Conservation (phyloP, 352 stramenopile genomes). For the Phytophthora foliorum region DNA sequence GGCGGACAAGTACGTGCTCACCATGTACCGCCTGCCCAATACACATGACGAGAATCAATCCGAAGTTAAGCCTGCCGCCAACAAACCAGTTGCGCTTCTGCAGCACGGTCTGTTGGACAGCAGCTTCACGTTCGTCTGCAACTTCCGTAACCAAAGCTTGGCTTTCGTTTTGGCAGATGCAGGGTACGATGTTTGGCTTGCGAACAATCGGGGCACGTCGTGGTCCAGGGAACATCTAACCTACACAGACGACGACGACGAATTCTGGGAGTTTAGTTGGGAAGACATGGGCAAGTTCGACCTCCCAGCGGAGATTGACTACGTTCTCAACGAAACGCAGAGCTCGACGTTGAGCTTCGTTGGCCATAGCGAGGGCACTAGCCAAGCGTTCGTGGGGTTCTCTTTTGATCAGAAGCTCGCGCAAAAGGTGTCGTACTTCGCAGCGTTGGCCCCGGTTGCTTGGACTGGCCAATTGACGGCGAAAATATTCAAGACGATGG, state of each 20-base stretch:
- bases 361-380: constrained; percentile 61
- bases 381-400: constrained; percentile 60
- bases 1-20: constrained; percentile 60
- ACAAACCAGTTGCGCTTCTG: constrained; percentile 57
- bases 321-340: constrained; percentile 41
- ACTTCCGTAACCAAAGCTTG: constrained; percentile 63
- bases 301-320: constrained; percentile 59
- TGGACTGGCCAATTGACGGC: constrained; percentile 45
- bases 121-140: constrained; percentile 60
- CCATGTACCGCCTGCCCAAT: constrained; percentile 61
- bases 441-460: constrained; percentile 51
- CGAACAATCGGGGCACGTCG: constrained; percentile 66
- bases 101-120: constrained; percentile 64
- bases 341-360: constrained; percentile 51
- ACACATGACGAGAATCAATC: constrained; percentile 51
- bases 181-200: constrained; percentile 67
- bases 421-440: constrained; percentile 62
- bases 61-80: constrained; percentile 6
- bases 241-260: constrained; percentile 42
- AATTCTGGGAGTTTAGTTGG: constrained; percentile 68
- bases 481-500: constrained; percentile 46
- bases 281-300: constrained; percentile 66
- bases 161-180: constrained; percentile 60
- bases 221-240: constrained; percentile 61
- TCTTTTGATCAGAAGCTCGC: constrained; percentile 56